These are phyloP conservation scores for Cladosporium colombiae DNA, from an alignment of 2,329 filamentous ascomycete species.

Conservation along the genomic window DNA sequence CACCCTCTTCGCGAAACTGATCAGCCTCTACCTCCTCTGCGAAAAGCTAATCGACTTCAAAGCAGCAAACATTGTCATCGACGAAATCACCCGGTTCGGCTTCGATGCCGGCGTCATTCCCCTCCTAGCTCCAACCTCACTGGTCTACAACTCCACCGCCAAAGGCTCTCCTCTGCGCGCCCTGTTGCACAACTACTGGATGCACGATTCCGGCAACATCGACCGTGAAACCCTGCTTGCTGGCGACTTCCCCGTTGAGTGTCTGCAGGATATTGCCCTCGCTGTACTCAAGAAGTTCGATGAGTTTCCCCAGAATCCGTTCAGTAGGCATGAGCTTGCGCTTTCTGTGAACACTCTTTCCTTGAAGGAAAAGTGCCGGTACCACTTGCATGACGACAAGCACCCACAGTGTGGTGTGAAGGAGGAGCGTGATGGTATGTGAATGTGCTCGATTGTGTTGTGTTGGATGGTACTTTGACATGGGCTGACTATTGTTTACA, in stretches of 20 bases:
- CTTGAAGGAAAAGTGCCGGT: neutral
- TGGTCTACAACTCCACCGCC: neutral
- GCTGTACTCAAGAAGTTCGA: neutral
- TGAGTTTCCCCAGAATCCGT: neutral
- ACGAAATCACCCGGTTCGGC: neutral
- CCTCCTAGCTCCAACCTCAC: neutral
- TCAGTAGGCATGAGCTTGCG: neutral
- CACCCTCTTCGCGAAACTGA: neutral
- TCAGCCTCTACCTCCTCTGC: neutral
- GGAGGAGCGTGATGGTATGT: neutral
- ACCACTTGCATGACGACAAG: neutral
- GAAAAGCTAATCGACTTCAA: neutral
- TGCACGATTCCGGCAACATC: neutral
- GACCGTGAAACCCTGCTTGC: neutral
- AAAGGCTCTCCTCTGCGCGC: neutral
- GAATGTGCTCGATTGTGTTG: too few relatives aligned
- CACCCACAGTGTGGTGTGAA: neutral
- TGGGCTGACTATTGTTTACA: neutral
- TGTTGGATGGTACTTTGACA: too few relatives aligned
- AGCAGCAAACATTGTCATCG: neutral
- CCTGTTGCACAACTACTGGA: neutral
- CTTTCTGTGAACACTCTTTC: neutral
- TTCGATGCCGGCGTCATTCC: neutral
- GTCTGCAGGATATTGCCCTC: neutral
- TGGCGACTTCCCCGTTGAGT: neutral